A percentile compares a stretch with the other conserved stretches of the same genome.
Conservation (phyloP, 805 yeast species). For the Kluyveromyces siamensis region DNA sequence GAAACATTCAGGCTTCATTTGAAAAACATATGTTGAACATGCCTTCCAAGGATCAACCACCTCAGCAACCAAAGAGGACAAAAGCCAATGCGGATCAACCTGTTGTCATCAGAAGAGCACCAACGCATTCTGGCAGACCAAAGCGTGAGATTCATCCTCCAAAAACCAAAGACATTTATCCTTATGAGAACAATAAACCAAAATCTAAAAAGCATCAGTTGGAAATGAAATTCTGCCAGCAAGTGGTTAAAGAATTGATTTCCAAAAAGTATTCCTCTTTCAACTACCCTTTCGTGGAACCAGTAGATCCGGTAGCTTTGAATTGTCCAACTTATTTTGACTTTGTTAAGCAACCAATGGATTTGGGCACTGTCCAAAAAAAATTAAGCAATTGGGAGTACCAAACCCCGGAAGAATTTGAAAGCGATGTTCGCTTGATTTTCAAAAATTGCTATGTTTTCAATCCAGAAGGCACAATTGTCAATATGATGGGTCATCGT, state of each 20-base stretch:
- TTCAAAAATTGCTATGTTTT: constrained; percentile 84
- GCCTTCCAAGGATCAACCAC: constrained; percentile 54
- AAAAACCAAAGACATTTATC: constrained; percentile 76
- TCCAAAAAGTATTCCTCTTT: constrained; percentile 77
- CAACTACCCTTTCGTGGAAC: constrained; percentile 84
- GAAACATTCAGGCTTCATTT: constrained; percentile 82
- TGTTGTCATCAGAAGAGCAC: constrained; percentile 58
- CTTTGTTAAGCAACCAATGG: constrained; percentile 89
- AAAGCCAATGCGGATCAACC: constrained; percentile 28
- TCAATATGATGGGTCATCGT: constrained; percentile 89
- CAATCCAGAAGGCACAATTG: constrained; percentile 96
- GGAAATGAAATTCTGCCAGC: constrained; percentile 79
- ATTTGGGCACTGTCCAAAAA: constrained; percentile 71
- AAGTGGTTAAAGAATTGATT: constrained; percentile 69
- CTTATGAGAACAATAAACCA: constrained; percentile 69
- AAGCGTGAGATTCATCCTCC: constrained; percentile 97
- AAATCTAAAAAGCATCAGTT: constrained; percentile 85
- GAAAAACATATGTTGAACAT: constrained; percentile 87
- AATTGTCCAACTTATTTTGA: constrained; percentile 87
- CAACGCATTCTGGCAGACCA: constrained; percentile 74
- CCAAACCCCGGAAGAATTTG: constrained; percentile 82
- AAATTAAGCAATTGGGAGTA: constrained; percentile 82
- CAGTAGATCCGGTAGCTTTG: constrained; percentile 92
- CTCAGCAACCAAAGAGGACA: constrained; percentile 23
- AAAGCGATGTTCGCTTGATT: constrained; percentile 69